Base-by-base conservation (phyloP, 441 rosid genomes). In the Arabidopsis hybrid region DNA sequence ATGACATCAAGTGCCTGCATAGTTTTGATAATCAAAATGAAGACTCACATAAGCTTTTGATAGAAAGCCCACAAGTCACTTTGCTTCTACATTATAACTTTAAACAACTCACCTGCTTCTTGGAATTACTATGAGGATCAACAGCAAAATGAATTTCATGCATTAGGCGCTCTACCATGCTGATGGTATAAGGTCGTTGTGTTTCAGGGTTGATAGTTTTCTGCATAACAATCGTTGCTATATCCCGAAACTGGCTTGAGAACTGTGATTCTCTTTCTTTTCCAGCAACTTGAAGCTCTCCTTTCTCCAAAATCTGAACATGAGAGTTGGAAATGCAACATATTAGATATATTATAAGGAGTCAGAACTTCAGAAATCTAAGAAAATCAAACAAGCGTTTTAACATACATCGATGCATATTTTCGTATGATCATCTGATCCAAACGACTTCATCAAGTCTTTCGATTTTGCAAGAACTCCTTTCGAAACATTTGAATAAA, bases 281-380 rank as follows among this genome's bases (percentile, higher is more conserved):
- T 16, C 98, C 98, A 5, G 99, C 99, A 81, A 95, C 89, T 80
- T 95, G 98, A 75, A 95, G 97, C 84, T 95, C 99, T 56, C 99
- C 99, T 82, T 91, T 91, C 35, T 93, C 96, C 92, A 95, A 65
- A 80, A 95, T 93, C 96, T 93, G 78, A 52, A 50, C 42, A 32
- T 36, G 3, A 40, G 64, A 13, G 73, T 10, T 10, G 21, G 5
- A 31, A 12, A 21, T 7, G 50, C 6, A 49, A 49, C 11, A 82
- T 46, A 4, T 11, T 11, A 11, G n/a, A 50, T 31, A 9, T 5
- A n/a, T 43, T 34, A 14, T 2, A 36, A 47, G 59, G 39, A 72
- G 11, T 18, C 32, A 52, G 7, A 12, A 4, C 45, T 12, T 43
- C 12, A 32, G n/a, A 42, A 34, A 9, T 1, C 51, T n/a, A 10